phyloP scores from a whole-genome alignment of 2,329 filamentous ascomycete species.

The Diaporthe sp. region DNA sequence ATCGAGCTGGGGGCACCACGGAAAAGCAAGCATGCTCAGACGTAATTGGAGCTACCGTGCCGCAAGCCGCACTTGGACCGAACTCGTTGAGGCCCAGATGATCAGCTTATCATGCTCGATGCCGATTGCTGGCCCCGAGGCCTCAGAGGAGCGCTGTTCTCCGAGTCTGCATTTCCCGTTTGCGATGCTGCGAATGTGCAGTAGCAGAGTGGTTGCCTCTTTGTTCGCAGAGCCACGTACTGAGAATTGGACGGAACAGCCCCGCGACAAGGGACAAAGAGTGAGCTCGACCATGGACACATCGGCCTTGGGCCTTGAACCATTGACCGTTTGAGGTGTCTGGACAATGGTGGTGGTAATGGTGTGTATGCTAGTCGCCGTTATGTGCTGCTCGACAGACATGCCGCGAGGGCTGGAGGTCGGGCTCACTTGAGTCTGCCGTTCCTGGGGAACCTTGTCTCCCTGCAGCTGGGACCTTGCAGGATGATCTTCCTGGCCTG shows the following conservation, averaged over 20 bases:
- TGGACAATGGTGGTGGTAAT: conserved; percentile 21
- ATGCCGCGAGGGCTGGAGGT: conserved; percentile 18
- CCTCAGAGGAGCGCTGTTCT: neutral
- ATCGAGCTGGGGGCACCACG: conserved; percentile 27
- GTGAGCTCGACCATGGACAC: neutral
- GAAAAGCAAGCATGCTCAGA: conserved; percentile 34
- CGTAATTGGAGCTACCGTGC: conserved; percentile 36
- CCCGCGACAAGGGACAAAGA: conserved; percentile 24
- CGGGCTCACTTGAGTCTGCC: conserved; percentile 20
- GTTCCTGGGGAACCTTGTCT: conserved; percentile 35
- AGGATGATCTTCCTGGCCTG: conserved; percentile 27
- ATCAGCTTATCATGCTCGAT: conserved; percentile 22
- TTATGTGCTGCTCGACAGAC: conserved; percentile 35
- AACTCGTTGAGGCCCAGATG: conserved; percentile 26
- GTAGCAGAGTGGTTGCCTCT: neutral
- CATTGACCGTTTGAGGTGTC: conserved; percentile 19
- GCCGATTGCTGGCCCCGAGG: neutral
- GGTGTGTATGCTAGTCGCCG: conserved; percentile 34
- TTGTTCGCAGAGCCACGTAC: conserved; percentile 19
- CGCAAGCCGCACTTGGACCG: conserved; percentile 33
- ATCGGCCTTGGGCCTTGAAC: neutral
- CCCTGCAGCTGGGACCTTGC: conserved; percentile 38
- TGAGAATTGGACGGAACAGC: neutral
- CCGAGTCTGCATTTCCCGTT: conserved; percentile 9
- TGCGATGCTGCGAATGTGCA: conserved; percentile 3